Base-by-base conservation (phyloP, 305 asterid species). In the Rubia occidens region DNA sequence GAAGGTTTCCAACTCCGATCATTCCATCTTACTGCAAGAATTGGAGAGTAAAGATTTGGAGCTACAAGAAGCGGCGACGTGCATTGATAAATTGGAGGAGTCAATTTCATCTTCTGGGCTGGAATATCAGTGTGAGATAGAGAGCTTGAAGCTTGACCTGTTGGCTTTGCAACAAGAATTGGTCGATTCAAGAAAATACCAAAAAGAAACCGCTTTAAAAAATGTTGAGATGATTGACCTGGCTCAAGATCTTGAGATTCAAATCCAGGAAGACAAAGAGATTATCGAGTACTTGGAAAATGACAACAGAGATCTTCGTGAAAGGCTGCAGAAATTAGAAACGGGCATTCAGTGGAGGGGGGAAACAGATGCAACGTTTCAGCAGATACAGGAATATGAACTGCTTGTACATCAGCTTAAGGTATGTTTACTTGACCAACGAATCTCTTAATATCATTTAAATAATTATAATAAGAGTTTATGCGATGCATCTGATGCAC, bases 91-190 rank as follows among this genome's bases (percentile, higher is more conserved):
- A 72, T 82, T 89, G 60, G 96, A 92, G 85, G 94, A 87, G 76
- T 86, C 87, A 6, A 78, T 88, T 64, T 87, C 91, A 53, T 85
- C 89, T 18, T 39, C 83, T 76, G 87, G 86, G 70, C 73, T 93
- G 69, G 97, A 93, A 69, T 87, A 87, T 85, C 97, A 93, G 82
- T 90, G 95, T 68, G 97, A 93, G 82, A 83, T 93, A 67, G 98
- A 93, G 82, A 86, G 85, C 85, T 74, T 82, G 77, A 86, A 84
- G 82, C 95, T 93, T 68, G 96, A 93, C 71, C 72, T 83, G 51
- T 65, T 79, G 70, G 80, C 85, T 58, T 53, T 85, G 83, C 88
- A 88, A 79, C 91, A 90, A 77, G 82, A 81, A 64, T 85, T 75
- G 74, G 70, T 72, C n/a, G 87, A 84, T 73, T 78, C 84, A 56